Evolutionary conservation across 345 rosid species (phyloP), one percentile per base, ranked within the genome.

Genomic region (Eucalyptus erythrocorys): DNA sequence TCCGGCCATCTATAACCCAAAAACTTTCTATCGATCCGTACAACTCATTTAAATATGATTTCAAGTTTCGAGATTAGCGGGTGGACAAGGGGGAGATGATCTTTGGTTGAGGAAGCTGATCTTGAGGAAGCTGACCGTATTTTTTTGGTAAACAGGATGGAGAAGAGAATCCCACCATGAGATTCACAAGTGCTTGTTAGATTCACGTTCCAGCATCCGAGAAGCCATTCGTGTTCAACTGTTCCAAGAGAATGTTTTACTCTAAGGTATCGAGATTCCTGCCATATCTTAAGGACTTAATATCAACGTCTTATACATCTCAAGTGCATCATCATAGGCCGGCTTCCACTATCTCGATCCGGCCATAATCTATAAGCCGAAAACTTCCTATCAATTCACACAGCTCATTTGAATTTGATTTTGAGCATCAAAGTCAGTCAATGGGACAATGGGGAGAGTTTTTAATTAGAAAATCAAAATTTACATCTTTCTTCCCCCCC

Each of bases 91-190:
- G 1, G 10, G 4, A 19, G 24, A 51, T 19, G 24, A 51, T 19
- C 0, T 15, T n/a, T 14, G 40, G 76, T 14, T n/a, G 40, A 64
- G 76, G 76, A 66, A n/a, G 40, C 6, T 15, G 3, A 12, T 61
- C n/a, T 50, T 45, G 47, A 45, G 47, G 47, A 45, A 45, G 47
- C 47, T 51, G 30, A 4, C 22, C 1, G 1, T 66, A 9, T 19
- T 66, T 68, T 10, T 34, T 1, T 4, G 43, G 80, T 32, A 34
- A 17, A 68, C 80, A 0, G 0, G 0, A 16, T 66, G 32, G 79
- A 68, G 1, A 32, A 32, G 22, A 68, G 0, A 68, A 17, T 34
- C 24, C 42, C 24, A 4, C 43, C 11, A 0, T 17, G 10, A 0
- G 24, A 8, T 34, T 34, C 24, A 16, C 42, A 1, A 1, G 0